Percentiles rank a stretch among this genome's conserved stretches.
These are phyloP conservation scores for Penicillium sp. DNA, from an alignment of 2,329 filamentous ascomycete genomes.

Conservation along the genomic window DNA sequence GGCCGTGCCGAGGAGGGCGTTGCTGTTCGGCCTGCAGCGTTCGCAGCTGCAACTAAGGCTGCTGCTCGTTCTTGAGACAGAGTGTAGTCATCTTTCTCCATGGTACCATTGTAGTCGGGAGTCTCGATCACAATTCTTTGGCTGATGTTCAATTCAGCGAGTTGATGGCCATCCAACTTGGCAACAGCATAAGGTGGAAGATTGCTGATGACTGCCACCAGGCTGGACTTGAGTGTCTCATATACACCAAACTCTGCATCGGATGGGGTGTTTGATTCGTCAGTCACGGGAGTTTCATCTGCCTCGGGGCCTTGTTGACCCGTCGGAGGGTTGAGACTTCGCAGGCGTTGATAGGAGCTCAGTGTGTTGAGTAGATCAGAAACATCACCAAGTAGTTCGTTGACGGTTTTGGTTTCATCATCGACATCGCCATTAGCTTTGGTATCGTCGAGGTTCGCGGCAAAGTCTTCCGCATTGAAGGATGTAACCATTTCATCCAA, in stretches of 20 bases:
- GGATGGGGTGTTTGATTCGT: slow-evolving; percentile 54
- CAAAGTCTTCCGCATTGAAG: slow-evolving; percentile 40
- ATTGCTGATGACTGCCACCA: slow-evolving; percentile 70
- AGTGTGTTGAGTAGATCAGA: slow-evolving; percentile 63
- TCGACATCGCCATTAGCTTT: slow-evolving; percentile 32
- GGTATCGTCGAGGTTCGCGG: slow-evolving; percentile 23
- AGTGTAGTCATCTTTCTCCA: slow-evolving; percentile 78
- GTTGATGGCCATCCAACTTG: slow-evolving; percentile 80
- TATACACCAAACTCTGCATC: slow-evolving; percentile 63
- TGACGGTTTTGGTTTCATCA: slow-evolving; percentile 46
- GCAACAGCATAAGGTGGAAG: slow-evolving; percentile 84
- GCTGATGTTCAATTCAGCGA: slow-evolving; percentile 81
- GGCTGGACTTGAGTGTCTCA: slow-evolving; percentile 71
- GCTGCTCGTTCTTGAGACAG: slow-evolving; percentile 49
- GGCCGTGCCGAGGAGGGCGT: slow-evolving; percentile 37
- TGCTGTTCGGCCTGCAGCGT: slow-evolving; percentile 34
- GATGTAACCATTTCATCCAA: slow-evolving; percentile 46
- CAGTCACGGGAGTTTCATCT: slow-evolving; percentile 24
- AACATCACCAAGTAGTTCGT: slow-evolving; percentile 57
- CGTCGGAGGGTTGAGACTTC: slow-evolving; percentile 47
- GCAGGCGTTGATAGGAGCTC: slow-evolving; percentile 63
- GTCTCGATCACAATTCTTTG: slow-evolving; percentile 73
- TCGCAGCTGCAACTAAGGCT: slow-evolving; percentile 32
- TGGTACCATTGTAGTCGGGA: slow-evolving; percentile 72
- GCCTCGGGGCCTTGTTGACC: slow-evolving; percentile 34